These are phyloP conservation scores for Pythium dissimile DNA, from an alignment of 352 stramenopile genomes.

Conservation along the genomic window DNA sequence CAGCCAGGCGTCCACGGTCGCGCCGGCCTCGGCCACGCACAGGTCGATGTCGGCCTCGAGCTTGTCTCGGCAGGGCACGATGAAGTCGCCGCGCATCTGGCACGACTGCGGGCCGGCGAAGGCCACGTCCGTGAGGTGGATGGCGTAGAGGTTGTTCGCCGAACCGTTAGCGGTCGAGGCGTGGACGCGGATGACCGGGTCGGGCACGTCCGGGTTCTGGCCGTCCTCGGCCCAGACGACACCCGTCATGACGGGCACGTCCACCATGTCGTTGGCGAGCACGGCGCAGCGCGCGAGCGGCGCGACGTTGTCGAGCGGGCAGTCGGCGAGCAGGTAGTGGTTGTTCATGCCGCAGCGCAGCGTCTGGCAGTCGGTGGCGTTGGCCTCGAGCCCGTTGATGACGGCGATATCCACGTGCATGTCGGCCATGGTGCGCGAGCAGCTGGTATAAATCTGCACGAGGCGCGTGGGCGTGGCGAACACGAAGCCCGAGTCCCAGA, in stretches of 20 bases:
- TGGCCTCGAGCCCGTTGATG: slow-evolving; percentile 26
- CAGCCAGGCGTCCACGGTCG: slow-evolving; percentile 62
- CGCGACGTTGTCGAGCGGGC: slow-evolving; percentile 29
- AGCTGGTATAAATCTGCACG: slow-evolving; percentile 60
- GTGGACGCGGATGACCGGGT: slow-evolving; percentile 53
- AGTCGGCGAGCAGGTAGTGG: slow-evolving; percentile 39
- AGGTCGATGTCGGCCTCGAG: slow-evolving; percentile 41
- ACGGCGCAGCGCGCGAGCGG: slow-evolving; percentile 44
- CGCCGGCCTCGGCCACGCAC: slow-evolving; percentile 29
- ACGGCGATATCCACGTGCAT: slow-evolving; percentile 43
- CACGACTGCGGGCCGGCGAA: slow-evolving; percentile 55
- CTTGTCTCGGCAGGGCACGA: slow-evolving; percentile 61
- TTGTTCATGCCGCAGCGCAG: slow-evolving; percentile 45
- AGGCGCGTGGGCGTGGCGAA: slow-evolving; percentile 33
- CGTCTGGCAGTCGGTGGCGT: slow-evolving; percentile 19
- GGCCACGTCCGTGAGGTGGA: slow-evolving; percentile 41
- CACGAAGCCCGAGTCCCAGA: slow-evolving; percentile 71
- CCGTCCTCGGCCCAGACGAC: slow-evolving; percentile 68
- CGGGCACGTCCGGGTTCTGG: slow-evolving; percentile 38
- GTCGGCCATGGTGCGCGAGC: slow-evolving; percentile 54
- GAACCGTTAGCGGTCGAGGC: slow-evolving; percentile 9
- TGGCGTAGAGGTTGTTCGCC: slow-evolving; percentile 44
- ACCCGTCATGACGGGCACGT: slow-evolving; percentile 23
- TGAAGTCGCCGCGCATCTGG: slow-evolving; percentile 46
- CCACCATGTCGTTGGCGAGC: slow-evolving; percentile 27